Evolutionary conservation across 176 grass and related monocot genomes (phyloP).

Genomic region (Hyparrhenia diplandra): DNA sequence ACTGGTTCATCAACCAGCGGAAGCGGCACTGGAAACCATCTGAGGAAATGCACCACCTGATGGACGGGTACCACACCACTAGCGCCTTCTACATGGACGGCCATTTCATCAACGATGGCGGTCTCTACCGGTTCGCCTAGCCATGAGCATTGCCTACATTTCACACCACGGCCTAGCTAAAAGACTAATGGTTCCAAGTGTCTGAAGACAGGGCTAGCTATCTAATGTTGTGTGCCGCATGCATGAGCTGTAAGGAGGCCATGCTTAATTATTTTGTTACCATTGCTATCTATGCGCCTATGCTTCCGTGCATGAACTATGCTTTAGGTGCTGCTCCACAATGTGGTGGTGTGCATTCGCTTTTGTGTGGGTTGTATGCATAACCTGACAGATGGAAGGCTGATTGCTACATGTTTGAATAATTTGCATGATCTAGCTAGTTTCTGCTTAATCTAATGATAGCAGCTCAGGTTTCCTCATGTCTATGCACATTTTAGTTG

Average conservation of each 20-base stretch:
- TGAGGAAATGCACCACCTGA: constrained; percentile 88
- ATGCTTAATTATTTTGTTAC: constrained; percentile 28
- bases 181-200: neutral
- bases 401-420: constrained; percentile 30
- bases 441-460: neutral
- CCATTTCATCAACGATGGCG: constrained; percentile 57
- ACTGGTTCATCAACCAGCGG: constrained; percentile 98
- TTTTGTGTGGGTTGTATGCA: constrained; percentile 23
- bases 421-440: constrained; percentile 18
- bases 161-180: neutral
- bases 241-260: constrained; percentile 4
- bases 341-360: neutral
- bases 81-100: constrained; percentile 83
- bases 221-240: constrained; percentile 7
- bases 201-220: constrained; percentile 5
- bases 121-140: constrained; percentile 57
- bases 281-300: neutral
- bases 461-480: neutral
- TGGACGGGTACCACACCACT: constrained; percentile 65
- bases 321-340: neutral
- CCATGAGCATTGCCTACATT: neutral
- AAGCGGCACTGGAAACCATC: constrained; percentile 98
- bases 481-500: neutral
- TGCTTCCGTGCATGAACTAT: constrained; percentile 8
- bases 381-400: constrained; percentile 13